phyloP scores from a whole-genome alignment of 768 basidiomycete species.

The Sistotremastrum niveocremeum region DNA sequence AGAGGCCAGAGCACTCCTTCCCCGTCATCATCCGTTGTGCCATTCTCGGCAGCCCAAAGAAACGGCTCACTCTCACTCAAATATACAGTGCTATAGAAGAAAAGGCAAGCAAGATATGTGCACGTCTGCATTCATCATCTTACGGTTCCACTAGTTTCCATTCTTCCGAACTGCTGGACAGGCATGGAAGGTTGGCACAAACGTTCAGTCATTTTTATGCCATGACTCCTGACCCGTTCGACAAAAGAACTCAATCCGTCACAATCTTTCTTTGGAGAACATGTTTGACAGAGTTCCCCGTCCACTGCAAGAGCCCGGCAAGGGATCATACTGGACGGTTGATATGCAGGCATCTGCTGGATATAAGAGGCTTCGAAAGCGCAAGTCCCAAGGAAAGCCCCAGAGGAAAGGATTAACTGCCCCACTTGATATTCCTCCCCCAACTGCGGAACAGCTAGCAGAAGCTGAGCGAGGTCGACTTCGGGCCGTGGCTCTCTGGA shows the following conservation, averaged over 20 bases:
- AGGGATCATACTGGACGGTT: constrained; percentile 87
- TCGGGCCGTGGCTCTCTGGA: too few species aligned
- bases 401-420: not conserved
- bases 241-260: constrained; percentile 71
- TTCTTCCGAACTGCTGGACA: constrained; percentile 71
- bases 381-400: constrained; percentile 14
- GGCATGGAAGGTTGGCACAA: constrained; percentile 61
- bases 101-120: constrained; percentile 20
- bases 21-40: constrained; percentile 78
- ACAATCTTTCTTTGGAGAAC: constrained; percentile 71
- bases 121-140: too few species aligned
- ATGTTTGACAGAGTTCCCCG: constrained; percentile 72
- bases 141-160: constrained; percentile 27
- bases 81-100: constrained; percentile 81
- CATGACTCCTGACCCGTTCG: constrained; percentile 4
- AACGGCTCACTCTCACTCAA: constrained; percentile 69
- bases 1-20: constrained; percentile 70
- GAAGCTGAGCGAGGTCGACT: not conserved
- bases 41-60: constrained; percentile 62
- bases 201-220: not conserved
- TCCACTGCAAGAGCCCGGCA: constrained; percentile 74
- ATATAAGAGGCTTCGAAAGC: constrained; percentile 73
- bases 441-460: constrained; percentile 3
- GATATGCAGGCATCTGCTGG: constrained; percentile 75
- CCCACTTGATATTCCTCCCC: not conserved